Conservation (phyloP, 2,329 filamentous ascomycete genomes). For the Aspergillus fijiensis region DNA sequence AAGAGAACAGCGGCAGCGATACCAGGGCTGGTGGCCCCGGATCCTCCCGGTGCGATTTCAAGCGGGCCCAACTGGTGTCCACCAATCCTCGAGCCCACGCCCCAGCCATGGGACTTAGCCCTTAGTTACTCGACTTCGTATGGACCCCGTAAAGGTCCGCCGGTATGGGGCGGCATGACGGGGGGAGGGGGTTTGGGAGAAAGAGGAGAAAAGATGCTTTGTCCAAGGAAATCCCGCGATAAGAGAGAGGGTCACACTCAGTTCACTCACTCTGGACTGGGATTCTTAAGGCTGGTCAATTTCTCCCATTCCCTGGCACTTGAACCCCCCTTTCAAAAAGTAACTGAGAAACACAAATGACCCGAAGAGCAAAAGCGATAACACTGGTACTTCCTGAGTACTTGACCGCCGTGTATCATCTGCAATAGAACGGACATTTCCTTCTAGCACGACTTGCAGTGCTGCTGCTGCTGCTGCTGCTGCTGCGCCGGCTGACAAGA, state of each 20-base stretch:
- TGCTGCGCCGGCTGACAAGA: slow-evolving; percentile 11
- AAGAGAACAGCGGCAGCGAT: not conserved
- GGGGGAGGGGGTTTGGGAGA: not conserved
- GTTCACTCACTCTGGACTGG: not conserved
- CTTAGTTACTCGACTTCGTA: slow-evolving; percentile 9
- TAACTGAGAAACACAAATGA: not conserved
- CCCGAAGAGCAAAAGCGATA: not conserved
- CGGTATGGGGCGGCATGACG: slow-evolving; percentile 3
- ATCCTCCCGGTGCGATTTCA: slow-evolving; percentile 17
- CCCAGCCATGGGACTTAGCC: not conserved
- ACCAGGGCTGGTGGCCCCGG: slow-evolving; percentile 14
- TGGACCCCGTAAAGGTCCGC: not conserved
- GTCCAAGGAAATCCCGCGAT: slow-evolving; percentile 2
- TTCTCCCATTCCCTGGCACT: not conserved
- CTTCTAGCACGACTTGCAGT: slow-evolving; percentile 7
- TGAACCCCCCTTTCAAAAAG: not conserved
- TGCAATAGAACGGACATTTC: slow-evolving; percentile 1
- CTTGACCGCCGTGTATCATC: not conserved
- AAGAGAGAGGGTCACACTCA: slow-evolving; percentile 15
- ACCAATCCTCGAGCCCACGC: slow-evolving; percentile 24
- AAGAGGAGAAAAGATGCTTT: not conserved
- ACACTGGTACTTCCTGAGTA: not conserved
- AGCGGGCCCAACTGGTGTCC: slow-evolving; percentile 6
- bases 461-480: too few species aligned
- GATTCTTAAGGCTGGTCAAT: slow-evolving; percentile 1